Evolutionary conservation across 2,329 filamentous ascomycete genomes (phyloP).

Genomic region (Pseudogymnoascus destructans): DNA sequence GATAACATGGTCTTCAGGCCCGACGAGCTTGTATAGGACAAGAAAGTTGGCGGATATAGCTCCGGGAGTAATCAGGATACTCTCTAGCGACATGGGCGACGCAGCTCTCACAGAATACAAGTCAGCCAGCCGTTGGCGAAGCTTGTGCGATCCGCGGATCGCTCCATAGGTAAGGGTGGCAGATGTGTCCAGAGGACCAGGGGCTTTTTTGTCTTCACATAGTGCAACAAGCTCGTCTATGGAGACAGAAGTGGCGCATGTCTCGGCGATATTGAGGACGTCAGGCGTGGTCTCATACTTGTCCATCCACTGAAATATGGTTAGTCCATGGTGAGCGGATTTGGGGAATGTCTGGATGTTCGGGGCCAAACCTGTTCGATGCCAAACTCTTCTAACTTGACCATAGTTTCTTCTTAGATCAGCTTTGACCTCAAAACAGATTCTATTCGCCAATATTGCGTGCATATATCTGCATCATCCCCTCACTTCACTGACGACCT

Average conservation of each 20-base stretch:
- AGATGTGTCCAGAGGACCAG: slow-evolving; percentile 36
- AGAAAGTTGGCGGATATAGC: slow-evolving; percentile 79
- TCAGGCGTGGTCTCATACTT: slow-evolving; percentile 42
- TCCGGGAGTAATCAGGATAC: slow-evolving; percentile 64
- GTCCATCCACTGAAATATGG: slow-evolving; percentile 44
- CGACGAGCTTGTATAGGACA: slow-evolving; percentile 58
- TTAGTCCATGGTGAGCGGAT: slow-evolving; percentile 9
- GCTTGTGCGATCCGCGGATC: slow-evolving; percentile 51
- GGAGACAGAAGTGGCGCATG: slow-evolving; percentile 63
- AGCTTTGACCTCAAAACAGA: not conserved
- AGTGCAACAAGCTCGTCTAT: slow-evolving; percentile 51
- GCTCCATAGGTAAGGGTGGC: slow-evolving; percentile 58
- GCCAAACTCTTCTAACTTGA: slow-evolving; percentile 30
- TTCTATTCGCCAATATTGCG: not conserved
- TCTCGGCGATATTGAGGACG: slow-evolving; percentile 63
- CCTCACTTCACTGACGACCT: too few relatives aligned
- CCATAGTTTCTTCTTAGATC: slow-evolving; percentile 23
- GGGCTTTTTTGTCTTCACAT: slow-evolving; percentile 37
- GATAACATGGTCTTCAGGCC: slow-evolving; percentile 67
- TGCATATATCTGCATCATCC: not conserved
- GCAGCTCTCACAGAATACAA: slow-evolving; percentile 47
- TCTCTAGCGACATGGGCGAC: slow-evolving; percentile 39
- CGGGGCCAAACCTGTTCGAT: slow-evolving; percentile 7
- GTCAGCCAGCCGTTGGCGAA: slow-evolving; percentile 51
- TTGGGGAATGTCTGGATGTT: not conserved